Evolutionary conservation across 2,329 filamentous ascomycete species (phyloP), one percentile per base, ranked within the genome.

Genomic region (Boeremia exigua): DNA sequence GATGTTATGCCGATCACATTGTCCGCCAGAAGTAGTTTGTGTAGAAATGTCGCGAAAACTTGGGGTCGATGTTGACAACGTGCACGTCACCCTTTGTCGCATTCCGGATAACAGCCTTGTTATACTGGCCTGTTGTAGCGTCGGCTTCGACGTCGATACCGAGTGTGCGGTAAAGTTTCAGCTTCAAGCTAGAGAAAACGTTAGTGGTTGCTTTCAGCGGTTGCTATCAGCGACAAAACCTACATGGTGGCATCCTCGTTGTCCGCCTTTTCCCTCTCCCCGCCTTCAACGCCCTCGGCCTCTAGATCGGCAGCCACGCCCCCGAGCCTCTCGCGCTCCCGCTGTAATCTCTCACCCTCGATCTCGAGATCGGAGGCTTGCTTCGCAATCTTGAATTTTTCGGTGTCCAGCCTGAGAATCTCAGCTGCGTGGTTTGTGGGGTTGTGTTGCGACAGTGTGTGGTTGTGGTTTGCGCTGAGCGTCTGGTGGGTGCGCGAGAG

Each of bases 21-120:
- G 88, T 94, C 69, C 92, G 84, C 95, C 95, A 99, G 72, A 98
- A 96, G 75, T 96, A 96, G 69, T 96, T 96, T 19, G 93, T 91
- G 70, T 97, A 96, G 72, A 96, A 97, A 75, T 90, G 94, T 59
- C 88, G 84, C 55, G 91, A 94, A 75, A 96, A 93, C 79, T 95
- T 96, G 67, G 90, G 88, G 68, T 98, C 93, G 74, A 99, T 88
- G 70, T 96, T 96, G 58, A 99, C 88, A 45, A 98, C 91, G 74
- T 96, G 91, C 47, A 98, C 92, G 73, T 98, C 93, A 8, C 92
- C 93, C 79, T 92, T 94, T 62, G 86, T 84, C 57, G 88, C 88
- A 72, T 96, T 97, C 59, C 92, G 82, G 63, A 98, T 88, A 15
- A 96, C 85, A 1, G 93, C 94, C 71, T 91, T 90, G 65, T 85